Conservation (phyloP, 2,329 filamentous ascomycete species). For the Diaporthe sp. region DNA sequence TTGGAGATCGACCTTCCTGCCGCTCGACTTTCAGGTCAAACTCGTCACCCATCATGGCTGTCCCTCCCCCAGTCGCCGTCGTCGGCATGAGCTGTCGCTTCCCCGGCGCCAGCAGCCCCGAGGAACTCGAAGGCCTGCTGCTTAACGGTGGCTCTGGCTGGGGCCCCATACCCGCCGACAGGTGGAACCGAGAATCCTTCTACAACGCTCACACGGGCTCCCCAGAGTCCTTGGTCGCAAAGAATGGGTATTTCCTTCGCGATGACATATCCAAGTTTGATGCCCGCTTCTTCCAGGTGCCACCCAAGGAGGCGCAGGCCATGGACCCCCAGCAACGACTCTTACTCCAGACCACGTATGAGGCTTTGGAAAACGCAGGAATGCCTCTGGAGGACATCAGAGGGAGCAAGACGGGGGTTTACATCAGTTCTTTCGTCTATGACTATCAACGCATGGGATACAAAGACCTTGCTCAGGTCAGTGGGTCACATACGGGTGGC, state of each 20-base stretch:
- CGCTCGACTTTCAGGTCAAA: not conserved
- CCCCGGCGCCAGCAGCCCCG: conserved; percentile 40
- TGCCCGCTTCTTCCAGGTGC: conserved; percentile 37
- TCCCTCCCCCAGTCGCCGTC: conserved; percentile 3
- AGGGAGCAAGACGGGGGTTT: conserved; percentile 46
- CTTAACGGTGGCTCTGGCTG: conserved; percentile 43
- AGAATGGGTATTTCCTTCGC: conserved; percentile 46
- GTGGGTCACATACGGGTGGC: conserved; percentile 36
- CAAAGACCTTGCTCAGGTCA: conserved; percentile 37
- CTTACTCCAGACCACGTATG: conserved; percentile 46
- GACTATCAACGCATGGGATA: conserved; percentile 39
- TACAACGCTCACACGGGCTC: conserved; percentile 46
- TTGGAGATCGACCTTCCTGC: not conserved
- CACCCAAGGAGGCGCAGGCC: conserved; percentile 12
- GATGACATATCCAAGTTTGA: conserved; percentile 45
- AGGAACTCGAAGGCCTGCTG: conserved; percentile 45
- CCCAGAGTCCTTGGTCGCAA: conserved; percentile 45
- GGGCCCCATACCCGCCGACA: conserved; percentile 43
- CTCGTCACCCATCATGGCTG: not conserved
- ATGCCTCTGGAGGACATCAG: conserved; percentile 42
- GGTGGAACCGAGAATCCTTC: conserved; percentile 47
- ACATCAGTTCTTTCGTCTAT: conserved; percentile 40
- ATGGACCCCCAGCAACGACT: conserved; percentile 45
- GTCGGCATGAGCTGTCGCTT: conserved; percentile 24
- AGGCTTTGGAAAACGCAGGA: conserved; percentile 48